These are phyloP conservation scores for Scheffersomyces titani DNA, from an alignment of 1,139 yeast species.

Conservation along the genomic window DNA sequence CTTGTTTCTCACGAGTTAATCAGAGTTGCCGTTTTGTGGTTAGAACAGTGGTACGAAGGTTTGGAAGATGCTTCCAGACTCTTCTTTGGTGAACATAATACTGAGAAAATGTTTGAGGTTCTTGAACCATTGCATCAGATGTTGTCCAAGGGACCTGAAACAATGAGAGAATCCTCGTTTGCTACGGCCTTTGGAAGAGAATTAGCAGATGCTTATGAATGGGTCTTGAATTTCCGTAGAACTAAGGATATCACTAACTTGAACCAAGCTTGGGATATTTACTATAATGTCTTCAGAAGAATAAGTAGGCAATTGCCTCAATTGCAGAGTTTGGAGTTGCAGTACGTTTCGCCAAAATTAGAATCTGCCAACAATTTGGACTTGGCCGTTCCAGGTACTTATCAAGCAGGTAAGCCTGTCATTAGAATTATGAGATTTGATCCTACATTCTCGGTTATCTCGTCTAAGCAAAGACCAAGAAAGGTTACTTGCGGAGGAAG, in stretches of 20 bases:
- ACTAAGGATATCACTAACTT: constrained; percentile 85
- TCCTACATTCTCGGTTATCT: constrained; percentile 82
- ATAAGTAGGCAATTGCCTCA: constrained; percentile 89
- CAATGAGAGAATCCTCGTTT: constrained; percentile 90
- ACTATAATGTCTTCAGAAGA: constrained; percentile 89
- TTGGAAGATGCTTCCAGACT: constrained; percentile 93
- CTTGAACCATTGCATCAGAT: constrained; percentile 85
- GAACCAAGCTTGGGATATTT: constrained; percentile 97
- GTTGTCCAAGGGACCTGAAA: constrained; percentile 86
- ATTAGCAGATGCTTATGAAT: constrained; percentile 87
- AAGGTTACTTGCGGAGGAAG: constrained; percentile 77
- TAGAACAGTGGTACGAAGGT: constrained; percentile 98
- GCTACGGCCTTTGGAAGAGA: constrained; percentile 94
- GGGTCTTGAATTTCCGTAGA: constrained; percentile 84
- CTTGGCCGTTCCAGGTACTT: constrained; percentile 93
- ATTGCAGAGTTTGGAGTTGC: constrained; percentile 80
- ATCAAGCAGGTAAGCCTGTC: constrained; percentile 80
- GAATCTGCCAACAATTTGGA: constrained; percentile 78
- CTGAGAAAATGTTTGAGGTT: constrained; percentile 91
- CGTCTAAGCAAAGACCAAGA: constrained; percentile 96
- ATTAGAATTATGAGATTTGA: constrained; percentile 75
- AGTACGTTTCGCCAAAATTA: constrained; percentile 89
- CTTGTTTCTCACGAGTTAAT: constrained; percentile 91
- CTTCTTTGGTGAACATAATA: constrained; percentile 92
- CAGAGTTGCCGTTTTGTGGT: constrained; percentile 95